These are phyloP conservation scores for Xerocomellus amylosporus DNA, from an alignment of 768 basidiomycete species.

Conservation along the genomic window DNA sequence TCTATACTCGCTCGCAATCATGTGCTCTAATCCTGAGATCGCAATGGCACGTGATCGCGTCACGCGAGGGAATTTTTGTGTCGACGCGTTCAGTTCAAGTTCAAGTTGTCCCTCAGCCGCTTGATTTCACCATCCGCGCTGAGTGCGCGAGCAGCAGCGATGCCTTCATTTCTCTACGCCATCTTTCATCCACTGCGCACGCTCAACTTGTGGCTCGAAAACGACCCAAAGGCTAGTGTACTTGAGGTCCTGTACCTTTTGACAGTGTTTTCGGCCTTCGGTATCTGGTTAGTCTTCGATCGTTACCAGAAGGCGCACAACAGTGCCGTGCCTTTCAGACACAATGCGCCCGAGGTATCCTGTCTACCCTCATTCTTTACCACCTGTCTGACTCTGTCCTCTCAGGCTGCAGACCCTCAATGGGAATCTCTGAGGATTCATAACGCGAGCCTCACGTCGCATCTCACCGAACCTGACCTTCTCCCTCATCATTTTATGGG, in stretches of 20 bases:
- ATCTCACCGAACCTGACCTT: constrained; percentile 53
- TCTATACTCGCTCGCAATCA: too few relatives aligned
- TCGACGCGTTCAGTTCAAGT: constrained; percentile 6
- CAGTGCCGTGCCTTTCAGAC: constrained; percentile 66
- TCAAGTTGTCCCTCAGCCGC: constrained; percentile 3
- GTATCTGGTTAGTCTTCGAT: constrained; percentile 75
- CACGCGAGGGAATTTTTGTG: constrained; percentile 1
- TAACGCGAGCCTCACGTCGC: constrained; percentile 63
- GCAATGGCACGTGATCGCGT: constrained; percentile 20
- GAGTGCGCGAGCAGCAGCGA: constrained; percentile 12
- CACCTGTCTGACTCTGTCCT: constrained; percentile 15
- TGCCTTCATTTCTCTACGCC: constrained; percentile 35
- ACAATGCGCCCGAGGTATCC: constrained; percentile 56
- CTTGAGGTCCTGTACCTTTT: constrained; percentile 66
- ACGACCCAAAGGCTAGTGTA: constrained; percentile 46
- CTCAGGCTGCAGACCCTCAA: constrained; percentile 54
- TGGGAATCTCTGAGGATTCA: constrained; percentile 55
- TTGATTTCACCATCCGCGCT: neutral
- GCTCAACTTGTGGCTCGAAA: constrained; percentile 46
- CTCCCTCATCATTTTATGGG: constrained; percentile 45
- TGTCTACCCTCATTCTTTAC: neutral
- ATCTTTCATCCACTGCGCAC: constrained; percentile 52
- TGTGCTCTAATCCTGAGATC: too few relatives aligned
- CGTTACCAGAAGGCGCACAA: constrained; percentile 74
- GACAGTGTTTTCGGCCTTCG: constrained; percentile 67